Evolutionary conservation across 805 yeast genomes (phyloP).

Genomic region (Nadsonia fulvescens): DNA sequence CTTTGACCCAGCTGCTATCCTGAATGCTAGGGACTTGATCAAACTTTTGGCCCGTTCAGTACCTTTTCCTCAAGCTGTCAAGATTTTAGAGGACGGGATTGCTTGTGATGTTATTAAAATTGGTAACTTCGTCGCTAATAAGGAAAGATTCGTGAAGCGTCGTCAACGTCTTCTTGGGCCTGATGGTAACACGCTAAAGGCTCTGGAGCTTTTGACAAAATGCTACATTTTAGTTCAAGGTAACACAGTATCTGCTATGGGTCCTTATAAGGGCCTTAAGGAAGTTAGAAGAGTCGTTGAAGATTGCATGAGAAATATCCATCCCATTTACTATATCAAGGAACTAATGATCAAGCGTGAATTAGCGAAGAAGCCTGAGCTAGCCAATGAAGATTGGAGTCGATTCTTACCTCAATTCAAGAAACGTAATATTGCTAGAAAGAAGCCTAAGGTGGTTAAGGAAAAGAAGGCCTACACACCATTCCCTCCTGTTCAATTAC

Average conservation of each 20-base stretch:
- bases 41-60: conserved; percentile 89
- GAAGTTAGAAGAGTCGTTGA: conserved; percentile 87
- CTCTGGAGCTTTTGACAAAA: conserved; percentile 83
- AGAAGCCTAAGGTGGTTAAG: conserved; percentile 59
- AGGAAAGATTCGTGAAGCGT: conserved; percentile 86
- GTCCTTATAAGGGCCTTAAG: conserved; percentile 83
- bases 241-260: conserved; percentile 93
- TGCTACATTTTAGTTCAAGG: conserved; percentile 96
- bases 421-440: conserved; percentile 88
- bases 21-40: conserved; percentile 88
- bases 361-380: conserved; percentile 83
- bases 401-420: conserved; percentile 91
- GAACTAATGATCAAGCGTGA: conserved; percentile 96
- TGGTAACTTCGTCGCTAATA: conserved; percentile 73
- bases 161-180: conserved; percentile 96
- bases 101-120: conserved; percentile 95
- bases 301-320: conserved; percentile 92
- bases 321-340: conserved; percentile 95
- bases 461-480: conserved; percentile 83
- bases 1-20: conserved; percentile 80
- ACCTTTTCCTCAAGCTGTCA: conserved; percentile 91
- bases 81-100: conserved; percentile 74
- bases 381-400: conserved; percentile 92
- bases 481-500: conserved; percentile 95
- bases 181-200: conserved; percentile 88